Conservation (phyloP, 2,329 filamentous ascomycete genomes). For the Colletotrichum sidae region DNA sequence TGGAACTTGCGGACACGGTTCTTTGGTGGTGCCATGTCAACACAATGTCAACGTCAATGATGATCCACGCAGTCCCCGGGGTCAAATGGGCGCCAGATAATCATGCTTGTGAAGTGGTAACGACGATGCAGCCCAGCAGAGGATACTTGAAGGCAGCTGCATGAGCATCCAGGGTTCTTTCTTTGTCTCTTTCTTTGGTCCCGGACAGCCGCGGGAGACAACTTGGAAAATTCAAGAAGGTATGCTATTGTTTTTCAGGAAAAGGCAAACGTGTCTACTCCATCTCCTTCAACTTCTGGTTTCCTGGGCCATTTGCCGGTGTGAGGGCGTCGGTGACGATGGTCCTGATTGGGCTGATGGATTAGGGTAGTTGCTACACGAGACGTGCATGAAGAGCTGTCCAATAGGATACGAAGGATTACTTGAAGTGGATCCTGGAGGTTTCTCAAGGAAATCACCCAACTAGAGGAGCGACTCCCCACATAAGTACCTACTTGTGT, state of each 20-base stretch:
- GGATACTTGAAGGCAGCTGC: constrained; percentile 26
- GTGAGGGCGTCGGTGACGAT: constrained; percentile 17
- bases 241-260: too few species aligned
- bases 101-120: constrained; percentile 31
- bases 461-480: too few species aligned
- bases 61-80: constrained; percentile 33
- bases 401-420: constrained; percentile 35
- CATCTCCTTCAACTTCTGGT: constrained; percentile 12
- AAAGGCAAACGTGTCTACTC: too few species aligned
- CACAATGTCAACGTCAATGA: constrained; percentile 20
- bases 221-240: too few species aligned
- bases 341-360: constrained; percentile 26
- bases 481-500: too few species aligned
- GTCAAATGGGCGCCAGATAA: constrained; percentile 27
- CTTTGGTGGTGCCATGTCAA: constrained; percentile 48
- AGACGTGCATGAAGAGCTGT: constrained; percentile 37
- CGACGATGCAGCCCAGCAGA: constrained; percentile 15
- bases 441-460: too few species aligned
- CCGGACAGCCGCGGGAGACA: too few species aligned
- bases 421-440: background rate
- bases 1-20: constrained; percentile 52
- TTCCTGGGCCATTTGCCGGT: background rate
- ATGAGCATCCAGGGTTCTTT: constrained; percentile 9
- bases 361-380: constrained; percentile 38
- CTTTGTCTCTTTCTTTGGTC: too few species aligned